Evolutionary conservation across 1,284 basidiomycete genomes (phyloP), one percentile per base, ranked within the genome.

Genomic region (Sanghuangporus weigelae): DNA sequence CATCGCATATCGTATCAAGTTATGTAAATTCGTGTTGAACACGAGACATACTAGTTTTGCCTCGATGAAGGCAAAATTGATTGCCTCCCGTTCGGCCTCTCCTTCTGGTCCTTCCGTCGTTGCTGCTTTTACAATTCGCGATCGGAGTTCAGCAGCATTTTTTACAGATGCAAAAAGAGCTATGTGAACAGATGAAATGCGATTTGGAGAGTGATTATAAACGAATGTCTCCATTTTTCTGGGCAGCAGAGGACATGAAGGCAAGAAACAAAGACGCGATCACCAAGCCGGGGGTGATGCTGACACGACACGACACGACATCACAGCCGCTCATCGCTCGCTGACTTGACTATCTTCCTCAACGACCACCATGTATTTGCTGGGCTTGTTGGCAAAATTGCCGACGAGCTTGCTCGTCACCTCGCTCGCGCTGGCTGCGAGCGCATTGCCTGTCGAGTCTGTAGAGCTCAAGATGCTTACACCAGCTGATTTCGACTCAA

Each of bases 1-100:
- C 50, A 42, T 19, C 16, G 8, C 1, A 38, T 7, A 42, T 57
- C 26, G 36, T 14, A 19, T 6, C 48, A 59, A 58, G 35, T 35
- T 48, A 42, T 46, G n/a, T 26, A 44, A 46, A 21, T 16, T 19
- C 7, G 3, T 5, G 21, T 19, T 39, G 26, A 16, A 36, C 21
- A 5, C 8, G n/a, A 21, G 79, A 60, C 84, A 73, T 59, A 83
- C 83, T 68, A 81, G 70, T 4, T 68, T 75, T 23, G 91, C 92
- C 72, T 96, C 90, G 69, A 98, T 79, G 75, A 96, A 97, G 0
- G 91, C 91, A 76, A 92, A 96, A 72, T 95, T 92, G 67, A 96
- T 80, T 14, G 82, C 81, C 26, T 84, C 84, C 56, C 92, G 81
- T 68, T 92, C 87, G 2, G 68, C 69, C n/a, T 91, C 84, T 16